Evolutionary conservation across 2,329 filamentous ascomycete species (phyloP).

Genomic region (Sporothrix curviconia): DNA sequence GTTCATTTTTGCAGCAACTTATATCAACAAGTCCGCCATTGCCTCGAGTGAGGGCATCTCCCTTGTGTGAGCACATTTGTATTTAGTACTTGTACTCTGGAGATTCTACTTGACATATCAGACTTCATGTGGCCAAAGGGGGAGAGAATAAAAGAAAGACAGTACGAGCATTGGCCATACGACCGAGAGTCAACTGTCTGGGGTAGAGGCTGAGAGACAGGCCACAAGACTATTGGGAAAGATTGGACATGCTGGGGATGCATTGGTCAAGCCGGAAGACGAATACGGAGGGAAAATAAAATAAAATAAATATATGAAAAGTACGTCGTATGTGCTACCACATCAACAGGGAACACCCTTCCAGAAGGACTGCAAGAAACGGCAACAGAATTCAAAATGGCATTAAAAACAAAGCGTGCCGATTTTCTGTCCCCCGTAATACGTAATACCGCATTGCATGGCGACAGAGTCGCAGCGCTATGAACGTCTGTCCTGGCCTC

Average conservation of each 20-base stretch:
- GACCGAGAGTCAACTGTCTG: neutral
- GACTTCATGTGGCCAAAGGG: too few species aligned
- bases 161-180: neutral
- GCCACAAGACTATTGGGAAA: neutral
- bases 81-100: too few species aligned
- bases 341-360: constrained; percentile 9
- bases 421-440: too few species aligned
- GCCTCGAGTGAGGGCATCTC: too few species aligned
- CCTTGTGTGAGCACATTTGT: too few species aligned
- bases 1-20: too few species aligned
- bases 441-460: neutral
- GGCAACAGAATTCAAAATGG: neutral
- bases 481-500: neutral
- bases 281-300: neutral
- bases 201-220: neutral
- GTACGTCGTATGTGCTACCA: neutral
- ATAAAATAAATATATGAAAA: neutral
- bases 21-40: too few species aligned
- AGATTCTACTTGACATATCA: too few species aligned
- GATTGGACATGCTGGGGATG: too few species aligned
- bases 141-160: neutral
- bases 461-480: neutral
- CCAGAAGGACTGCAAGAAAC: constrained; percentile 1
- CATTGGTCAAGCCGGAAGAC: neutral
- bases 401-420: too few species aligned